Evolutionary conservation across 176 grass and related monocot genomes (phyloP).

Genomic region (Cocos nucifera): DNA sequence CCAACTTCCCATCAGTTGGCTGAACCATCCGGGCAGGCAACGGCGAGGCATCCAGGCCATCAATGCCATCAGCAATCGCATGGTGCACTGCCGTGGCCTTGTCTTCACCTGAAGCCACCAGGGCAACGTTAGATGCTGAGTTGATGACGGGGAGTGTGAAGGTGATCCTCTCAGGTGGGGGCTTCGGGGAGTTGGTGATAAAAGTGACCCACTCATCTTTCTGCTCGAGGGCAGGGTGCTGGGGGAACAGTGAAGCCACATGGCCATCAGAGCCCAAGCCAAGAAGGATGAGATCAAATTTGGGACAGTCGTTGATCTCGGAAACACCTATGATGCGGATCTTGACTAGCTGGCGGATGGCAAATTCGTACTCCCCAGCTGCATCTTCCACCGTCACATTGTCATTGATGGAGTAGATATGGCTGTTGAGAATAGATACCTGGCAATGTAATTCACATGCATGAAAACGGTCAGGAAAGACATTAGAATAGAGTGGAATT

Average conservation of each 20-base stretch:
- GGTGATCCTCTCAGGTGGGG: conserved; percentile 83
- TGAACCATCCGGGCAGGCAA: conserved; percentile 53
- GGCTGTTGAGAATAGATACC: conserved; percentile 55
- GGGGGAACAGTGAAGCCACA: conserved; percentile 71
- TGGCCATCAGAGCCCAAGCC: conserved; percentile 62
- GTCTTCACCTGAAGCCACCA: conserved; percentile 46
- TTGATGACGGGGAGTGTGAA: conserved; percentile 88
- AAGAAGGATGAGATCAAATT: conserved; percentile 75
- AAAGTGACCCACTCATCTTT: conserved; percentile 80
- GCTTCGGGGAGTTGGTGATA: conserved; percentile 61
- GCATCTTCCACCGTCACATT: conserved; percentile 61
- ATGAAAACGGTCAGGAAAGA: neutral
- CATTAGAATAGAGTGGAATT: too few species aligned
- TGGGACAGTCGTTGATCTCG: conserved; percentile 64
- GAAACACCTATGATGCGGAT: conserved; percentile 59
- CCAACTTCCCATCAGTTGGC: conserved; percentile 57
- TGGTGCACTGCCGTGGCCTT: conserved; percentile 31
- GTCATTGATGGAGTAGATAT: conserved; percentile 84
- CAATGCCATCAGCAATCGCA: conserved; percentile 20
- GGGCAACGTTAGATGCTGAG: conserved; percentile 69
- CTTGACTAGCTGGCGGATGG: conserved; percentile 80
- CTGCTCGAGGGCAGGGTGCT: conserved; percentile 42
- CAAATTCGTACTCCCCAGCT: conserved; percentile 64
- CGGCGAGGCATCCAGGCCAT: conserved; percentile 10
- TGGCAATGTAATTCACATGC: conserved; percentile 2